Conservation (phyloP, 1,284 basidiomycete species). For the Volvariella surrecta region DNA sequence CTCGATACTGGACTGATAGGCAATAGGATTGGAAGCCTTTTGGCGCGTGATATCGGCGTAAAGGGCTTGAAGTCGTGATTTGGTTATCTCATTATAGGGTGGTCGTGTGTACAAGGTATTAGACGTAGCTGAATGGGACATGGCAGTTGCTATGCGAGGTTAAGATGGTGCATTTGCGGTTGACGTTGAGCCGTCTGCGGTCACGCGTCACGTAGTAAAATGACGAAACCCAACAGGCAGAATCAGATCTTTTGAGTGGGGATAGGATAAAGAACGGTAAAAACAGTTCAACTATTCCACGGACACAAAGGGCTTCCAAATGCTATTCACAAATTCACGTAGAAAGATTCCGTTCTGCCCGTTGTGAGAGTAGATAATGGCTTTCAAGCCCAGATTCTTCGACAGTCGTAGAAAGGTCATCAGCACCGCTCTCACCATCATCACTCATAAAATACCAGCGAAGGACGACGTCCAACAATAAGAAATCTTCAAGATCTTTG, state of each 20-base stretch:
- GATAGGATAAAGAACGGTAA: background rate
- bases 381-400: too few relatives aligned
- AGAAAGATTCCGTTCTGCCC: too few relatives aligned
- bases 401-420: too few relatives aligned
- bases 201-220: background rate
- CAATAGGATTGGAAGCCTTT: constrained; percentile 76
- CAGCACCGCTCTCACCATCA: too few relatives aligned
- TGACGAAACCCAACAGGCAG: background rate
- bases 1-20: constrained; percentile 73
- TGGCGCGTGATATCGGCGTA: constrained; percentile 86
- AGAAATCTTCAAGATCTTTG: too few relatives aligned
- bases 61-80: constrained; percentile 68
- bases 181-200: background rate
- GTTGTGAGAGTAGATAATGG: too few relatives aligned
- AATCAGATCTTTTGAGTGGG: background rate
- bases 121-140: constrained; percentile 9
- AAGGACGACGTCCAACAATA: too few relatives aligned
- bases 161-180: background rate
- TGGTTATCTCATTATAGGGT: constrained; percentile 44
- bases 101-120: constrained; percentile 23
- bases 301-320: background rate
- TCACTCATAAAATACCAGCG: too few relatives aligned
- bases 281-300: too few relatives aligned
- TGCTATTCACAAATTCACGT: too few relatives aligned
- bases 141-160: background rate